These are phyloP conservation scores for Cardamine chenopodiifolia DNA, from an alignment of 345 rosid species.

Conservation along the genomic window DNA sequence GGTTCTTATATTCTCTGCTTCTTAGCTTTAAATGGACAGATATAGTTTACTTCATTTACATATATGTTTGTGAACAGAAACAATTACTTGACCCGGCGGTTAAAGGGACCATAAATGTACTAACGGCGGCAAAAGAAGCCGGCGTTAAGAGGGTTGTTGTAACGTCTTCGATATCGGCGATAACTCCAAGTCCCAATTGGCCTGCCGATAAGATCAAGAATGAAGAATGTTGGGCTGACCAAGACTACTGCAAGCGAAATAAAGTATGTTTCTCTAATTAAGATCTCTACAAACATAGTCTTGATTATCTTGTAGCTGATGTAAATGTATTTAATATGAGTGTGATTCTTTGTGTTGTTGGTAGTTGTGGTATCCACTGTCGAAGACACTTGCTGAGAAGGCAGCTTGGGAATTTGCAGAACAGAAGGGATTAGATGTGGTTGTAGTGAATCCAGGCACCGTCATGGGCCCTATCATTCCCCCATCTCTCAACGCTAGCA, in stretches of 20 bases:
- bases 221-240: slow-evolving; percentile 88
- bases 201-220: slow-evolving; percentile 68
- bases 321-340: background rate
- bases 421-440: slow-evolving; percentile 77
- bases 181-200: slow-evolving; percentile 86
- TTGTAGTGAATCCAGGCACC: slow-evolving; percentile 91
- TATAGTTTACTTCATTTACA: background rate
- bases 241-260: slow-evolving; percentile 69
- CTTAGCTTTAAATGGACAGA: background rate
- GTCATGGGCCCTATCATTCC: slow-evolving; percentile 91
- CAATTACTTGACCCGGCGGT: slow-evolving; percentile 86
- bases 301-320: background rate
- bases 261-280: slow-evolving; percentile 49
- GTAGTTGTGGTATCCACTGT: slow-evolving; percentile 87
- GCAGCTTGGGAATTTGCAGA: slow-evolving; percentile 86
- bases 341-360: slow-evolving; percentile 21
- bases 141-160: slow-evolving; percentile 84
- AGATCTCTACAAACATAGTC: slow-evolving; percentile 1
- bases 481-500: slow-evolving; percentile 75
- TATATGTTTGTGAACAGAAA: slow-evolving; percentile 44
- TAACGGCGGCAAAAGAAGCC: slow-evolving; percentile 71
- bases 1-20: slow-evolving; percentile 43
- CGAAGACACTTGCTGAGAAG: slow-evolving; percentile 89
- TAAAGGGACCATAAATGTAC: slow-evolving; percentile 77
- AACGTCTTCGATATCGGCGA: slow-evolving; percentile 81